Evolutionary conservation across 2,329 filamentous ascomycete species (phyloP), one percentile per base, ranked within the genome.

Genomic region (Lecanicillium sp.): DNA sequence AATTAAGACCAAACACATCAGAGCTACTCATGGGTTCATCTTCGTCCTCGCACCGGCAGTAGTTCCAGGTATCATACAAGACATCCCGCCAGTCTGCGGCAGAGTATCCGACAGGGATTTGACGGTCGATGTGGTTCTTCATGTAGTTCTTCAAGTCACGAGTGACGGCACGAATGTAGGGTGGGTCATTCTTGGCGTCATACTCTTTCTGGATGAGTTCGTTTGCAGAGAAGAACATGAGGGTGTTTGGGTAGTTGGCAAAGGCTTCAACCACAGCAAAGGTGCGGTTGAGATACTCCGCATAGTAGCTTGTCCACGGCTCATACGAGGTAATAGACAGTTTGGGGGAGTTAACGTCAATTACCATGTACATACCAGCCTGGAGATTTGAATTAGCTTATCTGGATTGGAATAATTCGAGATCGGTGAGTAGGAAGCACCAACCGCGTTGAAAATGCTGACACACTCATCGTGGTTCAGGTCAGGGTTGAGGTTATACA

Each of bases 91-190:
- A 85, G 56, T 89, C 84, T 35, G 84, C 84, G 43, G 84, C 84
- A 6, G 83, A 87, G 70, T 89, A 89, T 32, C 84, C 84, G 42
- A 88, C 81, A 16, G 84, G 83, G 48, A 89, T 83, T 43, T 64
- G 50, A 50, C 84, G 81, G 54, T 77, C 70, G 43, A 74, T 65
- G 54, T 83, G 76, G 54, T 78, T 80, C 62, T 78, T 75, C 64
- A 88, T 80, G 68, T 89, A 89, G 57, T 80, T 81, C 70, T 85
- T 87, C 58, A 89, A 70, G 60, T 89, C 84, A 53, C 84, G 80
- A 33, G 81, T 87, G 46, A 86, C 76, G 45, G 84, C 84, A 60
- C 78, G 72, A 48, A 81, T 68, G 58, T 85, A 89, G n/a, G 78
- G 80, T 30, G 83, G 82, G 25, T 76, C 78, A 38, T 59, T 60